A percentile compares a stretch with the other conserved stretches of the same genome.
These are phyloP conservation scores for Pelargonium nanum DNA, from an alignment of 345 rosid genomes.

Conservation along the genomic window DNA sequence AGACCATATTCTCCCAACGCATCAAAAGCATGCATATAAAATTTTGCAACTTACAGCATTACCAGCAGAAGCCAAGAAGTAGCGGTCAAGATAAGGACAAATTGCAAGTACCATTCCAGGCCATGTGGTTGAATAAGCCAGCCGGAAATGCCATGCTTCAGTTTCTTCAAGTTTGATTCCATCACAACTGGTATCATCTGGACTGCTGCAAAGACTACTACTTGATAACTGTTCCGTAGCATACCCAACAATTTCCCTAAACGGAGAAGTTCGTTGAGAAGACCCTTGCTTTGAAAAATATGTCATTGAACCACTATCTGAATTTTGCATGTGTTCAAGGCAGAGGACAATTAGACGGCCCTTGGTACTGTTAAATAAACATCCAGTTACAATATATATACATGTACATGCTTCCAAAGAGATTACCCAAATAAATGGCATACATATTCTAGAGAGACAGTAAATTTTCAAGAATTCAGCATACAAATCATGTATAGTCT, in stretches of 20 bases:
- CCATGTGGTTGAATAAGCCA: constrained; percentile 42
- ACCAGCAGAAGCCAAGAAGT: constrained; percentile 95
- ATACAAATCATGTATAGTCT: neutral
- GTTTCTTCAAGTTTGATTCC: constrained; percentile 73
- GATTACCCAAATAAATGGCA: too few relatives aligned
- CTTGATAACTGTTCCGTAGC: constrained; percentile 65
- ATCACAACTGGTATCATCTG: constrained; percentile 72
- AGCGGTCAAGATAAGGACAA: constrained; percentile 82
- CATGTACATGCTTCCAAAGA: too few relatives aligned
- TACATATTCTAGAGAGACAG: neutral
- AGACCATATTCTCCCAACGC: constrained; percentile 3
- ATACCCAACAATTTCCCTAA: constrained; percentile 56
- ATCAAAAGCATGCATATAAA: constrained; percentile 9
- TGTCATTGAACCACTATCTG: constrained; percentile 67
- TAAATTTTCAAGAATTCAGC: neutral
- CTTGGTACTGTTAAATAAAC: constrained; percentile 54
- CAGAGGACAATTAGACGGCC: constrained; percentile 78
- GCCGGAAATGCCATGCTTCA: constrained; percentile 71
- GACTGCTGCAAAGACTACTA: constrained; percentile 79
- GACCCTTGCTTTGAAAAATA: constrained; percentile 57
- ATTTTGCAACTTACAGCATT: constrained; percentile 59
- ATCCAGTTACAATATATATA: constrained; percentile 10
- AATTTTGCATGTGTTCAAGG: constrained; percentile 58
- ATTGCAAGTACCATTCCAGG: constrained; percentile 90
- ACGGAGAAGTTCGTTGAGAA: constrained; percentile 77